Evolutionary conservation across 306 rosid genomes (phyloP).

Genomic region (Prosopis cineraria): DNA sequence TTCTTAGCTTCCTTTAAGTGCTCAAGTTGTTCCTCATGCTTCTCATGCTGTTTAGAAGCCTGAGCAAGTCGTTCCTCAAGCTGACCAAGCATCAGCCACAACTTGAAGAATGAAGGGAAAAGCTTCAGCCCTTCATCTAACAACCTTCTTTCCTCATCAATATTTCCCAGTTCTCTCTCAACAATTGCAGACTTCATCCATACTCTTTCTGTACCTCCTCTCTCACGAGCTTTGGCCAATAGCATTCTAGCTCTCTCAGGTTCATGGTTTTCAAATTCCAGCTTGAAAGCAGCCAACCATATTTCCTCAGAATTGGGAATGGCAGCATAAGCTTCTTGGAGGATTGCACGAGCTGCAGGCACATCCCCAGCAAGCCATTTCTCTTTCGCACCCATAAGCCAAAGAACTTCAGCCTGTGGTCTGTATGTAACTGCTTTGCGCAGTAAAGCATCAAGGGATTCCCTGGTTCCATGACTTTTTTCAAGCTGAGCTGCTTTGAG

Average conservation of each 20-base stretch:
- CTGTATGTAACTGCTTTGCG: slow-evolving; percentile 82
- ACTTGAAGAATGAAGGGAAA: slow-evolving; percentile 76
- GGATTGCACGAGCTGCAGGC: slow-evolving; percentile 85
- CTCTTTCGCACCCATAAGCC: slow-evolving; percentile 99
- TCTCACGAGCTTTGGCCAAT: slow-evolving; percentile 87
- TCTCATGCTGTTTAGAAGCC: slow-evolving; percentile 26
- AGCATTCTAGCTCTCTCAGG: slow-evolving; percentile 95
- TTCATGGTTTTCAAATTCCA: slow-evolving; percentile 90
- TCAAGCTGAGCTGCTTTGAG: slow-evolving; percentile 94
- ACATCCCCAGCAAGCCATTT: slow-evolving; percentile 98
- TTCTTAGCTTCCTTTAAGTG: slow-evolving; percentile 75
- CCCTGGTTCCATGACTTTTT: slow-evolving; percentile 88
- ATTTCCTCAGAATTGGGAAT: slow-evolving; percentile 92
- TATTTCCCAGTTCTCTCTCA: slow-evolving; percentile 82
- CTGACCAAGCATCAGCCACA: slow-evolving; percentile 96
- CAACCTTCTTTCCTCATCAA: slow-evolving; percentile 74
- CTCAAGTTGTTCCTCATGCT: slow-evolving; percentile 57
- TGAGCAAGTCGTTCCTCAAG: slow-evolving; percentile 72
- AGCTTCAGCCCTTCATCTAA: slow-evolving; percentile 74
- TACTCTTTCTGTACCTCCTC: slow-evolving; percentile 89
- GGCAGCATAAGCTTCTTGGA: slow-evolving; percentile 92
- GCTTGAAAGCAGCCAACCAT: slow-evolving; percentile 95
- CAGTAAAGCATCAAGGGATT: slow-evolving; percentile 85
- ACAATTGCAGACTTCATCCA: slow-evolving; percentile 97
- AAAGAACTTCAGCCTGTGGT: slow-evolving; percentile 93